phyloP scores from a whole-genome alignment of 164 flowering plant species.

The Umbellularia californica region DNA sequence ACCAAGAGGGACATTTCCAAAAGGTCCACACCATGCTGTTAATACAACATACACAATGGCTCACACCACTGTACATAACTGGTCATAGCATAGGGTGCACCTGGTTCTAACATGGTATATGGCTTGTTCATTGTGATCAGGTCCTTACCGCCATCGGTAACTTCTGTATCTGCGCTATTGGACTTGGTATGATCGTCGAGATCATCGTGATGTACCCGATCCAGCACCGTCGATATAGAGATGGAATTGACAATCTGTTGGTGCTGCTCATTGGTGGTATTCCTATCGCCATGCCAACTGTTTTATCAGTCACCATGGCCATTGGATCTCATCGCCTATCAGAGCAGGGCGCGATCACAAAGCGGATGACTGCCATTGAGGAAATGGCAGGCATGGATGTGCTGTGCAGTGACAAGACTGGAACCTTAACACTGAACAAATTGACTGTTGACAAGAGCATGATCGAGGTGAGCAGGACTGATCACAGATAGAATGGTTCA shows the following conservation, averaged over 20 bases:
- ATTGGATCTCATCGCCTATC: constrained; percentile 85
- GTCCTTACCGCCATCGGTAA: constrained; percentile 87
- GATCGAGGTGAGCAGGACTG: constrained; percentile 25
- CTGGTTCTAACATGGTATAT: neutral
- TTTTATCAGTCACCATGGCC: constrained; percentile 90
- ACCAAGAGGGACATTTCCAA: constrained; percentile 87
- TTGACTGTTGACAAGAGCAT: constrained; percentile 63
- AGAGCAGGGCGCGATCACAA: constrained; percentile 90
- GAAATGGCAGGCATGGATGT: constrained; percentile 98
- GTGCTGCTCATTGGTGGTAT: constrained; percentile 89
- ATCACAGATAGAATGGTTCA: neutral
- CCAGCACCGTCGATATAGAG: constrained; percentile 63
- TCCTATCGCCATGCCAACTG: constrained; percentile 96
- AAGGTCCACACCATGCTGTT: constrained; percentile 34
- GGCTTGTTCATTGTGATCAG: constrained; percentile 20
- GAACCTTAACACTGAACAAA: constrained; percentile 91
- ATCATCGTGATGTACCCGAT: constrained; percentile 73
- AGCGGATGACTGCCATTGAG: constrained; percentile 98
- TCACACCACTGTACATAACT: neutral
- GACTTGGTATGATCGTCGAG: constrained; percentile 66
- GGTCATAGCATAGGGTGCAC: neutral
- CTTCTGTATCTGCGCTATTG: constrained; percentile 86
- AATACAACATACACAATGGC: neutral
- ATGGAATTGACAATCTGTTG: constrained; percentile 77
- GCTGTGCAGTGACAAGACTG: constrained; percentile 92